Evolutionary conservation across 2,329 filamentous ascomycete genomes (phyloP).

Genomic region (Sporothrix humicola): DNA sequence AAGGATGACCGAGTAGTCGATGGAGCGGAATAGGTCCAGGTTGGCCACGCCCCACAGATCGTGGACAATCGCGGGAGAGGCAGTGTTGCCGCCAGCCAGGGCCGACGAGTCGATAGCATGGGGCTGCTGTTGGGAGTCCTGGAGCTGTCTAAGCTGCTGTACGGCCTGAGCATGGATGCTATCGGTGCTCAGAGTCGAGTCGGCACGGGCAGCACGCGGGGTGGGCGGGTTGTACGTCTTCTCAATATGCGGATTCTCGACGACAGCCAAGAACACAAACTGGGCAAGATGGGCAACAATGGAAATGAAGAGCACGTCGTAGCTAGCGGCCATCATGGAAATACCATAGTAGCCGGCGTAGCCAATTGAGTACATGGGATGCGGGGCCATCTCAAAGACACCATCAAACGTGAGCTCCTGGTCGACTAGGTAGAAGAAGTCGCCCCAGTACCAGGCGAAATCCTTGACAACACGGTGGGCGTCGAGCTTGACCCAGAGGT

Average conservation of each 20-base stretch:
- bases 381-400: constrained; percentile 98
- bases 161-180: neutral
- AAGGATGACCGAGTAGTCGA: constrained; percentile 80
- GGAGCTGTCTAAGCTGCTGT: constrained; percentile 29
- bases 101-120: neutral
- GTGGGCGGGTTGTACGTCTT: constrained; percentile 94
- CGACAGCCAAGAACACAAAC: constrained; percentile 86
- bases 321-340: constrained; percentile 96
- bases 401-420: constrained; percentile 98
- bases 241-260: constrained; percentile 98
- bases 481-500: constrained; percentile 97
- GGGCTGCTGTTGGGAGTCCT: constrained; percentile 22
- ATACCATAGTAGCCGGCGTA: constrained; percentile 99
- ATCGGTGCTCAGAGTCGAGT: constrained; percentile 36
- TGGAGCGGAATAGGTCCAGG: constrained; percentile 84
- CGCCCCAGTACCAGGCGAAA: constrained; percentile 99
- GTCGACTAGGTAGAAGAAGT: constrained; percentile 98
- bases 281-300: constrained; percentile 93
- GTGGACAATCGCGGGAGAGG: constrained; percentile 71
- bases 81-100: constrained; percentile 38
- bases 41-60: constrained; percentile 83
- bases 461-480: constrained; percentile 98
- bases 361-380: constrained; percentile 98
- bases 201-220: constrained; percentile 63
- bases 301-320: constrained; percentile 95